phyloP scores from a whole-genome alignment of 148 eudicot species.

The Linanthus parryae region DNA sequence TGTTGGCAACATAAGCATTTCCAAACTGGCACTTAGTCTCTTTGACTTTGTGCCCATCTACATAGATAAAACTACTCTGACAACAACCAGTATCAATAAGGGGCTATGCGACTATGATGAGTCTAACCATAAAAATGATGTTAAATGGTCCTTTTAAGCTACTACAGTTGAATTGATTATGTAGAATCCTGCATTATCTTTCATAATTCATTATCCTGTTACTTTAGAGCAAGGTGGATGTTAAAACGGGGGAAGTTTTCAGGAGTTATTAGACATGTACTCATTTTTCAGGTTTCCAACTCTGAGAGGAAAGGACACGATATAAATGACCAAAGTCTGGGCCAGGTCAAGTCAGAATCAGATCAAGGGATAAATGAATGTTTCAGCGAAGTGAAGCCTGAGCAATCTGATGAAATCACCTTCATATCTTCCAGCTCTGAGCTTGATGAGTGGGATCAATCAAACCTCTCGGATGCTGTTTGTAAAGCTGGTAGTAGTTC shows the following conservation, averaged over 20 bases:
- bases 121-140: not conserved
- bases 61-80: too few species aligned
- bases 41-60: too few species aligned
- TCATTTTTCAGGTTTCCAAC: slow-evolving; percentile 33
- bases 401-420: slow-evolving; percentile 37
- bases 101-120: too few species aligned
- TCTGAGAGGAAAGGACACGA: slow-evolving; percentile 26
- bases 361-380: slow-evolving; percentile 41
- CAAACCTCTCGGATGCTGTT: slow-evolving; percentile 27
- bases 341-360: slow-evolving; percentile 26
- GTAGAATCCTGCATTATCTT: not conserved
- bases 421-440: slow-evolving; percentile 34
- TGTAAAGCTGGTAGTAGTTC: slow-evolving; percentile 46
- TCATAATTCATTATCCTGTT: not conserved
- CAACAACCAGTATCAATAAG: too few species aligned
- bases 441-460: slow-evolving; percentile 52
- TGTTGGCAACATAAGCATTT: too few species aligned
- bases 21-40: too few species aligned
- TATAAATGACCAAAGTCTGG: slow-evolving; percentile 13
- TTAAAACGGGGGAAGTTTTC: not conserved
- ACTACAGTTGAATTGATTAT: not conserved
- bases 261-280: slow-evolving; percentile 4
- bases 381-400: slow-evolving; percentile 36
- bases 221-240: not conserved
- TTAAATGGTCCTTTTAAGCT: not conserved